Conservation (phyloP, 352 stramenopile genomes). For the Globisporangium heterothallicum region DNA sequence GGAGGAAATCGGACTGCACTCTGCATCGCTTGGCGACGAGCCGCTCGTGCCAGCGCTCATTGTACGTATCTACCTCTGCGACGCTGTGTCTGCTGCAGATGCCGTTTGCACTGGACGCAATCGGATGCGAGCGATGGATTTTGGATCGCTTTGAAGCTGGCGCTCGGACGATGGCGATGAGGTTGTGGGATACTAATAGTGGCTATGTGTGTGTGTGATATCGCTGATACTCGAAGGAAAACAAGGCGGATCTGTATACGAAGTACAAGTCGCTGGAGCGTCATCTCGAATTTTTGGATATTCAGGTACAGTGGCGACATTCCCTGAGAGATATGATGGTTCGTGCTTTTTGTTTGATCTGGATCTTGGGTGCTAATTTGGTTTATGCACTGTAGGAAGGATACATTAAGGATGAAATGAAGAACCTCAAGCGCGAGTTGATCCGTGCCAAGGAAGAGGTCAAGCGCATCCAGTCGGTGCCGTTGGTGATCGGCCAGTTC, state of each 20-base stretch:
- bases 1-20: slow-evolving; percentile 56
- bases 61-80: slow-evolving; percentile 11
- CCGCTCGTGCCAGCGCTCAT: slow-evolving; percentile 45
- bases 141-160: too few relatives aligned
- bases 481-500: slow-evolving; percentile 99
- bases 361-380: neutral
- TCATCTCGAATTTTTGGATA: slow-evolving; percentile 81
- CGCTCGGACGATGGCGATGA: too few relatives aligned
- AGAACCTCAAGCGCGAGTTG: slow-evolving; percentile 98
- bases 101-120: too few relatives aligned
- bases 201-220: neutral
- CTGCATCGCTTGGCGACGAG: slow-evolving; percentile 35
- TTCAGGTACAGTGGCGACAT: slow-evolving; percentile 35
- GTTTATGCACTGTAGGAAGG: slow-evolving; percentile 77
- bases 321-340: neutral
- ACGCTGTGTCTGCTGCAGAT: neutral
- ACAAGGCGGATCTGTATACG: slow-evolving; percentile 67
- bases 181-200: neutral
- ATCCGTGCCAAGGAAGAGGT: slow-evolving; percentile 99
- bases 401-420: slow-evolving; percentile 99
- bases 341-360: neutral
- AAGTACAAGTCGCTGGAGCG: slow-evolving; percentile 78
- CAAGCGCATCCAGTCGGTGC: slow-evolving; percentile 99
- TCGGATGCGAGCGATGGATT: too few relatives aligned
- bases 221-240: slow-evolving; percentile 21